Base-by-base conservation (phyloP, 2,329 filamentous ascomycete genomes). In the Trematosphaeria pertusa region DNA sequence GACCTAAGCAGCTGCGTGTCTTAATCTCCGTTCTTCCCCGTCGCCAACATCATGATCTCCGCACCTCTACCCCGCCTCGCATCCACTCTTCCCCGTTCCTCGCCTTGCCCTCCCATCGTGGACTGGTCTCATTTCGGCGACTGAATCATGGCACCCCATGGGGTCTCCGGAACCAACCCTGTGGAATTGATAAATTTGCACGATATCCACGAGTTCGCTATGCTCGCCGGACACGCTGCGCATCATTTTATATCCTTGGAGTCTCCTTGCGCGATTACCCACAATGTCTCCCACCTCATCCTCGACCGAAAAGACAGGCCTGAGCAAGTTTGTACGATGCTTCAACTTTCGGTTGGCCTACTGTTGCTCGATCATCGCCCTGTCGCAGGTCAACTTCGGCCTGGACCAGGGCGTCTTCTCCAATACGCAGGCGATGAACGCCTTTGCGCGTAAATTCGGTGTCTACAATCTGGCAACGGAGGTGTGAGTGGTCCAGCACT, bases 371-470 rank as follows among this genome's bases (percentile, higher is more conserved):
- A 35, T 50, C 22, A 50, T 50, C 12, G 47, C 47, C 5, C n/a
- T 43, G n/a, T 42, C 42, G 7, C 43, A 46, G 30, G 15, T 50
- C 37, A 46, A 50, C 18, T 50, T 46, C 14, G 47, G 47, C 9
- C 11, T 50, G 3, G 42, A 50, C 18, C 37, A 50, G 20, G 42
- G 37, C 22, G 42, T 38, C 11, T 50, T 46, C 34, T 34, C 30
- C 6, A 46, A 46, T 14, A 50, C 43, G 8, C 31, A 50, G 19
- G 43, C 47, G 7, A 42, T 50, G 37, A 35, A 34, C 12, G 5
- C 31, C 9, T 50, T 50, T 20, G 35, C 30, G 3, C 24, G 17
- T 6, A 40, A 41, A n/a, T 50, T 50, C 21, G 47, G 43, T n/a
- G 20, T 24, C 5, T 46, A 37, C n/a, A 38, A 38, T 24, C 12